phyloP scores from a whole-genome alignment of 2,329 filamentous ascomycete species.

The Fulvia fulva region DNA sequence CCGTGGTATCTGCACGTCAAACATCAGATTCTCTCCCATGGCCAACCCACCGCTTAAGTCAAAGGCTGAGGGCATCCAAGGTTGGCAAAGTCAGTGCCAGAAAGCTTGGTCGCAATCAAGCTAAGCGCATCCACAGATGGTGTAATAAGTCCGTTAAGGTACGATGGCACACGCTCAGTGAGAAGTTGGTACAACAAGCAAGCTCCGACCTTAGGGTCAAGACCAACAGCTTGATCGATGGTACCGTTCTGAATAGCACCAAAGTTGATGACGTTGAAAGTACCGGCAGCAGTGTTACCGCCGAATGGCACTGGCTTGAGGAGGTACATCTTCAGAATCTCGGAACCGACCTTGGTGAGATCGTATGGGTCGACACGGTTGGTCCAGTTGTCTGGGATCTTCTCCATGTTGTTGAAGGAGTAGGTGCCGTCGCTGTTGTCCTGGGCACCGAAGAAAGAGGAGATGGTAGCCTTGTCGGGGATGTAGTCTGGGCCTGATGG shows the following conservation, averaged over 20 bases:
- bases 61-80: slow-evolving; percentile 35
- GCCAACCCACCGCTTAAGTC: neutral
- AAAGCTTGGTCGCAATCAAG: slow-evolving; percentile 33
- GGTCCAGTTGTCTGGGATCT: slow-evolving; percentile 40
- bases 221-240: slow-evolving; percentile 31
- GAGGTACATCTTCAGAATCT: slow-evolving; percentile 41
- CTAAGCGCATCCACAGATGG: slow-evolving; percentile 35
- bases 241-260: slow-evolving; percentile 37
- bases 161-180: slow-evolving; percentile 37
- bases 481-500: slow-evolving; percentile 30
- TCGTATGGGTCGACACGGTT: slow-evolving; percentile 29
- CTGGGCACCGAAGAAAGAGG: slow-evolving; percentile 42
- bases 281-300: slow-evolving; percentile 20
- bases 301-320: slow-evolving; percentile 43
- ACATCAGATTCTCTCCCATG: too few relatives aligned
- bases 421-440: slow-evolving; percentile 38
- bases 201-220: slow-evolving; percentile 28
- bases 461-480: slow-evolving; percentile 30
- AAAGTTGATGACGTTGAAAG: slow-evolving; percentile 13
- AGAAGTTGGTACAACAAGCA: slow-evolving; percentile 44
- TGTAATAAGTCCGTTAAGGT: slow-evolving; percentile 35
- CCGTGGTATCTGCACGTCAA: neutral
- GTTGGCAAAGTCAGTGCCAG: slow-evolving; percentile 29
- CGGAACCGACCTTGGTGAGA: slow-evolving; percentile 29
- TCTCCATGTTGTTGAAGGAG: slow-evolving; percentile 34